phyloP scores from a whole-genome alignment of 2,329 filamentous ascomycete genomes.

The Fusarium chuoi region DNA sequence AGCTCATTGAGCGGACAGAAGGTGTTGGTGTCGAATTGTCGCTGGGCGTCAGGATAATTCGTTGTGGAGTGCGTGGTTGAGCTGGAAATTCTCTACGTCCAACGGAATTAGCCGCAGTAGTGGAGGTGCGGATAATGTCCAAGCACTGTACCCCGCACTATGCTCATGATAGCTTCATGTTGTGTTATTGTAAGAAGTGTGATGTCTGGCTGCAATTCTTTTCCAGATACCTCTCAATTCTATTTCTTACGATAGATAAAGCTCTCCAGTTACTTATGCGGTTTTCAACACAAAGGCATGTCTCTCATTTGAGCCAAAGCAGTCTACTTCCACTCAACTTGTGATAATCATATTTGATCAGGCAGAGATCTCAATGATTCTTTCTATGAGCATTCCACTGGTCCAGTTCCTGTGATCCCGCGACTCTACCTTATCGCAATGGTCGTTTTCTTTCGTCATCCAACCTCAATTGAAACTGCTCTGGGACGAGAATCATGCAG shows the following conservation, averaged over 20 bases:
- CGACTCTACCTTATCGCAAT: neutral
- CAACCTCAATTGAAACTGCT: neutral
- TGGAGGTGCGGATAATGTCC: neutral
- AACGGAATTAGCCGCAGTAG: conserved; percentile 35
- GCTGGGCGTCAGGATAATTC: conserved; percentile 39
- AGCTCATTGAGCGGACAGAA: conserved; percentile 42
- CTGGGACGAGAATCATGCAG: neutral
- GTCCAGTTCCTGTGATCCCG: neutral
- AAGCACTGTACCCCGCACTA: conserved; percentile 23
- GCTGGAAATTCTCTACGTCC: conserved; percentile 44
- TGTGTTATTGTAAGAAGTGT: neutral
- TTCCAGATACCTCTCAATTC: neutral
- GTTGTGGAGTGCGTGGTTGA: conserved; percentile 38
- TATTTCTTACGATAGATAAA: neutral
- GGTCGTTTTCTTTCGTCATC: neutral
- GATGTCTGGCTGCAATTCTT: neutral
- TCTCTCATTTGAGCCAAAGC: neutral
- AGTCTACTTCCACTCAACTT: neutral
- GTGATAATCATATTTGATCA: neutral
- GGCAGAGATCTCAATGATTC: neutral
- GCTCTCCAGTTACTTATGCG: too few relatives aligned
- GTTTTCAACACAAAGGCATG: neutral
- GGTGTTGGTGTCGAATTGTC: conserved; percentile 39
- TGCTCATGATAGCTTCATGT: conserved; percentile 31
- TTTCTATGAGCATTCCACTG: too few relatives aligned